Base-by-base conservation (phyloP, 225 moss, liverwort and hornwort genomes). In the Sphagnum contortum region DNA sequence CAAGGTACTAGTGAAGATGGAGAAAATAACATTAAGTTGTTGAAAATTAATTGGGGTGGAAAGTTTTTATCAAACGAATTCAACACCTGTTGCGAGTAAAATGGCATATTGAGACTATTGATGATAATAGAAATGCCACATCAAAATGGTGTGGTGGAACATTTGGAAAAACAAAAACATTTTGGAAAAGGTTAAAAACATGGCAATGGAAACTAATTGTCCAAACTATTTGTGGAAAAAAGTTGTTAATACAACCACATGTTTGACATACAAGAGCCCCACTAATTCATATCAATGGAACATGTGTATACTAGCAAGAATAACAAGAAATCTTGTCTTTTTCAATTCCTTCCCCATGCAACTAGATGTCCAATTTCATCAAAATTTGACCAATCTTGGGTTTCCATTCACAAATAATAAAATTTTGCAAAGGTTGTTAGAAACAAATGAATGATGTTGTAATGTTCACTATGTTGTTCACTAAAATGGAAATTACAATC, bases 111-210 rank as follows among this genome's bases (percentile, higher is more conserved):
- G 2, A 4, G 61, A 2, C 61, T 62, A 9, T 29, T 69, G 4
- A 69, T 50, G 1, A 12, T 44, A 45, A 52, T 52, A 29, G 9
- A 47, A 11, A 69, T 60, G 50, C 69, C 69, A 44, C 50, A 69
- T 5, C 49, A 69, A n/a, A 69, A 69, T 3, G 61, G 61, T 1
- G 49, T 51, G 10, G 8, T 50, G 6, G 61, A 69, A 3, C 13
- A 29, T 29, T 29, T 59, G 29, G 9, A 61, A 50, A 44, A 69
- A 69, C 46, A 48, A 50, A 1, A 61, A 12, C 1, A 1, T 69
- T 4, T 9, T 69, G 5, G 61, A 69, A 9, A 9, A 14, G 2
- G 29, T 60, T 0, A n/a, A 50, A 2, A 62, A 49, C 44, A 48
- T 69, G 61, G 44, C 29, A 3, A n/a, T 6, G 5, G 61, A 69